A percentile compares a stretch with the other conserved stretches of the same genome.
Conservation (phyloP, 23 red algal species). For the Gracilaria domingensis region DNA sequence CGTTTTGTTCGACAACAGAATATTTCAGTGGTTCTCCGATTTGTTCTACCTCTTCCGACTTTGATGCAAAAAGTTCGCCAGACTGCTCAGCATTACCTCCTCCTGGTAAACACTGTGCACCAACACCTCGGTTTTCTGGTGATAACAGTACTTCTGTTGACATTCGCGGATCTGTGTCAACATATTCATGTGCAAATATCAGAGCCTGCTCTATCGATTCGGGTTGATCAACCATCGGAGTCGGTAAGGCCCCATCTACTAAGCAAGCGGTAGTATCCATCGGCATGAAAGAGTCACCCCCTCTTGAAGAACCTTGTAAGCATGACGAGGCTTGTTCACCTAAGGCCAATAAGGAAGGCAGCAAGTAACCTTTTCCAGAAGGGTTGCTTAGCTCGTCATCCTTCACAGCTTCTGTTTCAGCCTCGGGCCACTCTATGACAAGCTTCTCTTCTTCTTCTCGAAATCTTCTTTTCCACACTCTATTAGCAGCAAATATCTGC, state of each 20-base stretch:
- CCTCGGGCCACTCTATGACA: constrained; percentile 68
- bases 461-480: neutral
- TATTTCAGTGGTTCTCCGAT: constrained; percentile 2
- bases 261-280: constrained; percentile 59
- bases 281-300: constrained; percentile 26
- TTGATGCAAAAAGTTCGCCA: neutral
- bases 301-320: constrained; percentile 16
- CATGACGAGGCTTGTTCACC: constrained; percentile 33
- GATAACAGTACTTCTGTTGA: constrained; percentile 8
- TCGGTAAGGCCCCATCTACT: constrained; percentile 55
- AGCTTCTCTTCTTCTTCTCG: constrained; percentile 36
- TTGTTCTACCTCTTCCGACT: constrained; percentile 8
- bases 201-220: constrained; percentile 73
- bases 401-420: constrained; percentile 19
- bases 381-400: constrained; percentile 3
- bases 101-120: neutral
- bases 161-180: neutral
- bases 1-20: neutral
- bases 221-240: constrained; percentile 55
- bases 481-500: constrained; percentile 61
- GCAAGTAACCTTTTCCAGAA: constrained; percentile 35
- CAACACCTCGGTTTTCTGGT: constrained; percentile 4
- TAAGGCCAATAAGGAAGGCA: constrained; percentile 58
- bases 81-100: constrained; percentile 2
- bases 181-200: constrained; percentile 33